Evolutionary conservation across 345 rosid species (phyloP).

Genomic region (Moricandia moricandioides): DNA sequence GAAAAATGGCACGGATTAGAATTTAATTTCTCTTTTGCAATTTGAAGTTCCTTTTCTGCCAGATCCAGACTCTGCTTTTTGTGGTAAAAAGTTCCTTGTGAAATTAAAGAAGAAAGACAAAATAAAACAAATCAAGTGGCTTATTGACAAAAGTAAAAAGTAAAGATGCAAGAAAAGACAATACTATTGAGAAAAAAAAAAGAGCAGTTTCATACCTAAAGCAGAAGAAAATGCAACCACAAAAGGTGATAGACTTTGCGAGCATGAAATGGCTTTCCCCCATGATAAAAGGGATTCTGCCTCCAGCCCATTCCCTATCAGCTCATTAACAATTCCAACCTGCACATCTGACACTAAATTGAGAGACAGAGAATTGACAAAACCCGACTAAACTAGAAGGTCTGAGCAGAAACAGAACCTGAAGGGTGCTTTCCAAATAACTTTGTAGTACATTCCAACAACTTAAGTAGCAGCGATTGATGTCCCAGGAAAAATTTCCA

Average conservation of each 20-base stretch:
- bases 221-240: slow-evolving; percentile 65
- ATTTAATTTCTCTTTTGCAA: slow-evolving; percentile 52
- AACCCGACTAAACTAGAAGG: slow-evolving; percentile 8
- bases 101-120: slow-evolving; percentile 17
- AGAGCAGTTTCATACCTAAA: slow-evolving; percentile 51
- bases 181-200: background rate
- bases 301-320: slow-evolving; percentile 73
- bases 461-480: slow-evolving; percentile 62
- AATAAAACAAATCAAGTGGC: slow-evolving; percentile 7
- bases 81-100: slow-evolving; percentile 65
- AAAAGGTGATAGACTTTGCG: slow-evolving; percentile 57
- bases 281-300: slow-evolving; percentile 68
- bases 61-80: slow-evolving; percentile 57
- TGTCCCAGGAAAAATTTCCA: slow-evolving; percentile 41
- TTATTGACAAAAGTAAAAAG: slow-evolving; percentile 14
- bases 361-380: slow-evolving; percentile 19
- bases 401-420: slow-evolving; percentile 50
- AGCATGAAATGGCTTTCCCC: slow-evolving; percentile 75
- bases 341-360: slow-evolving; percentile 31
- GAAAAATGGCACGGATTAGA: slow-evolving; percentile 39
- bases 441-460: slow-evolving; percentile 83
- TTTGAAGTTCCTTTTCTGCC: slow-evolving; percentile 66
- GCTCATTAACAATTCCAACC: slow-evolving; percentile 76
- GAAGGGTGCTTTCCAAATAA: slow-evolving; percentile 90
- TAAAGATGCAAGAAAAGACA: slow-evolving; percentile 2